Base-by-base conservation (phyloP, 306 rosid species). In the Senna tora region DNA sequence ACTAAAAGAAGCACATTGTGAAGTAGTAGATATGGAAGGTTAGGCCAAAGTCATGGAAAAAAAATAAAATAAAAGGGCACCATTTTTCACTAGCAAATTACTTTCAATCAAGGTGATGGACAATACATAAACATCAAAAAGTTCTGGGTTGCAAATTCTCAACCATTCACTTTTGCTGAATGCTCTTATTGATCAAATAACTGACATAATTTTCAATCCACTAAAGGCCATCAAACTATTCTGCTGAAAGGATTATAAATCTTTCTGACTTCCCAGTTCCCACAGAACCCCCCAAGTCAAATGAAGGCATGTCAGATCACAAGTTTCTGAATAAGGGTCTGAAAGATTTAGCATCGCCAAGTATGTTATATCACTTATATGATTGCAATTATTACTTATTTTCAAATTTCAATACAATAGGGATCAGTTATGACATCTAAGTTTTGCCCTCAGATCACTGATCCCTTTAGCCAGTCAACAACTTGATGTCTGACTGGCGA, bases 191-290 rank as follows among this genome's bases (percentile, higher is more conserved):
- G 49, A 42, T 45, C 66, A 58, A 65, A 61, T 15, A 14, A 53
- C 47, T 9, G 21, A 9, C 4, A 16, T 38, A 17, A 52, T 49
- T 36, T 46, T 21, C 7, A 10, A 33, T 65, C 36, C 68, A 38
- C 45, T 19, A 32, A 52, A 70, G 43, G 21, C 25, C 38, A 70
- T 59, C 14, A 39, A 53, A 33, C 47, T 21, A 36, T 54, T 65
- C 17, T 4, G 65, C 60, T 51, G 19, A 69, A 50, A 52, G 42
- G 25, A 15, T 15, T 50, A 30, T 7, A 56, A 56, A 46, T 30
- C 28, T 19, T 55, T 33, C 64, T 52, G n/a, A 54, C 73, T 50
- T 71, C 15, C 66, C 62, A 54, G 67, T 50, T 71, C 15, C 66
- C 62, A 21, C 36, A 45, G 20, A 52, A 45, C 52, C 1, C 79